phyloP scores from a whole-genome alignment of 2,329 filamentous ascomycete species.

The Leptographium radiaticola region DNA sequence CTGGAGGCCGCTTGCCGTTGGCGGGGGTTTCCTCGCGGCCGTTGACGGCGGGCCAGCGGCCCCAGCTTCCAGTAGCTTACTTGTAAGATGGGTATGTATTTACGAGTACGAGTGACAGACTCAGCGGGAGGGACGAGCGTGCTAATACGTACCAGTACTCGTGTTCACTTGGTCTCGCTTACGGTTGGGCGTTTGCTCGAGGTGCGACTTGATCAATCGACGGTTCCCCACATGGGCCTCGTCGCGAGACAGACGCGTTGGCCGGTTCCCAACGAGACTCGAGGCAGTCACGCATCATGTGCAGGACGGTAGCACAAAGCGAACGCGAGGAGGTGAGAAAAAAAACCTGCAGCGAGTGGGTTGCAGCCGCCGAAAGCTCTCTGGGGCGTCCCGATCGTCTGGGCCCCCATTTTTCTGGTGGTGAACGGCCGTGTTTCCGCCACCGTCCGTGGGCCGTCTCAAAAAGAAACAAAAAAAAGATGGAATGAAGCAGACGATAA shows the following conservation, averaged over 20 bases:
- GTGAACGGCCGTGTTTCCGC: background rate
- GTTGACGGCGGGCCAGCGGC: background rate
- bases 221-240: no score
- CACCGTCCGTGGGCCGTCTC: background rate
- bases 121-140: no score
- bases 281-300: no score
- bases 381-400: slow-evolving; percentile 3
- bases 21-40: background rate
- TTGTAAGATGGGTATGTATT: background rate
- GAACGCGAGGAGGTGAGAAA: background rate
- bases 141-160: no score
- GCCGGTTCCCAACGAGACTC: no score
- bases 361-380: background rate
- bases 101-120: no score
- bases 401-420: slow-evolving; percentile 7
- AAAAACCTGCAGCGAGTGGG: background rate
- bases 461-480: background rate
- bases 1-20: background rate
- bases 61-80: background rate
- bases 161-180: no score
- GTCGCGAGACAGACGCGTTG: no score
- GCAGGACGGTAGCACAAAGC: background rate
- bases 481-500: background rate
- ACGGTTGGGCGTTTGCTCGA: no score
- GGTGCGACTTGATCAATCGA: no score